Conservation (phyloP, 2,329 filamentous ascomycete genomes). For the Aspergillus thermomutatus region DNA sequence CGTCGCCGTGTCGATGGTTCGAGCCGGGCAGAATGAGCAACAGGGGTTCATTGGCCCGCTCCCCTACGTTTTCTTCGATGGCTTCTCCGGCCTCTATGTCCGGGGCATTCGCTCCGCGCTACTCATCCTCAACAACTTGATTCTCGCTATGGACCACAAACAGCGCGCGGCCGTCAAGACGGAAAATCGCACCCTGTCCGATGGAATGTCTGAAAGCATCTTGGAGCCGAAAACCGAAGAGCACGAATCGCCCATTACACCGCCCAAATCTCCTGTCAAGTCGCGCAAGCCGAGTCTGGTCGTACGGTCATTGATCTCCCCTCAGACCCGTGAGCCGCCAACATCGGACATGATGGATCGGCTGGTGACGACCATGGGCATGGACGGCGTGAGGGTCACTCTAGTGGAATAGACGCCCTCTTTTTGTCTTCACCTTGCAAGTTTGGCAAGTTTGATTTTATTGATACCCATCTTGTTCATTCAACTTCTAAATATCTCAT, state of each 20-base stretch:
- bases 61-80: constrained; percentile 20
- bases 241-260: constrained; percentile 5
- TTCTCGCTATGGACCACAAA: constrained; percentile 17
- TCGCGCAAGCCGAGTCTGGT: constrained; percentile 9
- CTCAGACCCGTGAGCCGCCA: constrained; percentile 12
- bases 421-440: background rate
- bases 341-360: constrained; percentile 26
- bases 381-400: constrained; percentile 21
- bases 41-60: constrained; percentile 21
- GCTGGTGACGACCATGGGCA: constrained; percentile 21
- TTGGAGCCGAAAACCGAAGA: background rate
- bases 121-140: constrained; percentile 19
- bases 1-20: constrained; percentile 19
- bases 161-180: constrained; percentile 15
- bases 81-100: constrained; percentile 16
- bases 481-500: background rate
- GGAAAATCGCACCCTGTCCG: constrained; percentile 10
- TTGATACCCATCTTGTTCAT: background rate
- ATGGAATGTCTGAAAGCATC: background rate
- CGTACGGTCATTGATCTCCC: constrained; percentile 17
- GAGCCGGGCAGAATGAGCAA: constrained; percentile 12
- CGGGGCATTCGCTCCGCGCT: constrained; percentile 18
- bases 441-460: background rate
- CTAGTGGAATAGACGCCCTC: constrained; percentile 7
- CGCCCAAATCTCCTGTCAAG: constrained; percentile 8